A percentile compares a stretch with the other conserved stretches of the same genome.
phyloP scores from a whole-genome alignment of 495 filamentous ascomycete genomes.

The Daldinia vernicosa region DNA sequence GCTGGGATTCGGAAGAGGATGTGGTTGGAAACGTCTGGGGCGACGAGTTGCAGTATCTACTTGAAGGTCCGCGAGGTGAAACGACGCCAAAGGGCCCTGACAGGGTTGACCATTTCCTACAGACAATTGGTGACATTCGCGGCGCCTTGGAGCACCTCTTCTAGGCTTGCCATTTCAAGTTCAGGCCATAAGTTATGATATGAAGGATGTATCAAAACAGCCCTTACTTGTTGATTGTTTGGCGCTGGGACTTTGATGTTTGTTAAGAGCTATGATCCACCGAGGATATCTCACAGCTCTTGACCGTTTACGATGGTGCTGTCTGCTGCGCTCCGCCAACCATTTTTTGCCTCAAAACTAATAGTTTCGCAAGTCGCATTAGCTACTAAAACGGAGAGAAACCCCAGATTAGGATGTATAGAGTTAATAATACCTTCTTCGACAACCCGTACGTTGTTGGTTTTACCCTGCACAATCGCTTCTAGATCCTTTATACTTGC shows the following conservation, averaged over 20 bases:
- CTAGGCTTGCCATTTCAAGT: slow-evolving; percentile 4
- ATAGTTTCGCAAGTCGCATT: not conserved
- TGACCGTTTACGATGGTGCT: slow-evolving; percentile 32
- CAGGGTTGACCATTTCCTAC: slow-evolving; percentile 44
- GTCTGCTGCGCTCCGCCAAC: slow-evolving; percentile 40
- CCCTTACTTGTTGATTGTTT: slow-evolving; percentile 9
- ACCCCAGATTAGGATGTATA: not conserved
- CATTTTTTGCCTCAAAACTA: slow-evolving; percentile 70
- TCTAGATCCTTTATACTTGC: slow-evolving; percentile 86
- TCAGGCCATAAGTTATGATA: not conserved
- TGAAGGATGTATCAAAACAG: not conserved
- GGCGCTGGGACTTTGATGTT: slow-evolving; percentile 2
- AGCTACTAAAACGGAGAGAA: slow-evolving; percentile 3
- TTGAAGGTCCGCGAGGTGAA: slow-evolving; percentile 43
- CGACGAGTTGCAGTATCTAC: slow-evolving; percentile 56
- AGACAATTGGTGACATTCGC: slow-evolving; percentile 42
- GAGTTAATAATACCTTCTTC: slow-evolving; percentile 76
- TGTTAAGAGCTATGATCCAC: slow-evolving; percentile 21
- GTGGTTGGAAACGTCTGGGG: slow-evolving; percentile 50
- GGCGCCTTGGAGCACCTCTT: slow-evolving; percentile 30
- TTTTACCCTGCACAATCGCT: slow-evolving; percentile 84
- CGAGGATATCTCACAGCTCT: slow-evolving; percentile 30
- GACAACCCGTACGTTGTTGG: slow-evolving; percentile 80
- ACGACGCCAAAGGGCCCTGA: slow-evolving; percentile 2
- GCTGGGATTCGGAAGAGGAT: slow-evolving; percentile 59